phyloP scores from a whole-genome alignment of 768 basidiomycete genomes.

The Clathrus columnatus region DNA sequence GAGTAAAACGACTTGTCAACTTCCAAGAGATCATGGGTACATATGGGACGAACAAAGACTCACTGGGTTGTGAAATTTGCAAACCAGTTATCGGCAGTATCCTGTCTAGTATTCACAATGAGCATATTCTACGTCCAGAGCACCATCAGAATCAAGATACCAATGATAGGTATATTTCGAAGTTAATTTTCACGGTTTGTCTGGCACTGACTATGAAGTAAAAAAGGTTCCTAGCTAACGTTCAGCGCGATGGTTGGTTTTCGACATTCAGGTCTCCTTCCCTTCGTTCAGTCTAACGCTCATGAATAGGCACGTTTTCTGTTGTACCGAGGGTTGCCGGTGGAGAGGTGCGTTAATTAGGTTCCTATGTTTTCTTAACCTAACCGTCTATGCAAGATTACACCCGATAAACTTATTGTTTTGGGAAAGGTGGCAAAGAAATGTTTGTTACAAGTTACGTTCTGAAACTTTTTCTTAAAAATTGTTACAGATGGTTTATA shows the following conservation, averaged over 20 bases:
- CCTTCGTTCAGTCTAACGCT: neutral
- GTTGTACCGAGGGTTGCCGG: constrained; percentile 65
- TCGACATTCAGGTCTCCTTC: neutral
- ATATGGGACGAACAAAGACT: constrained; percentile 36
- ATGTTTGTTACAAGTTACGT: constrained; percentile 25
- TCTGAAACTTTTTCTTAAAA: neutral
- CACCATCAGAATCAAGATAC: constrained; percentile 69
- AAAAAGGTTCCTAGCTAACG: constrained; percentile 54
- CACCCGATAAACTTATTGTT: constrained; percentile 55
- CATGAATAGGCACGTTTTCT: constrained; percentile 44
- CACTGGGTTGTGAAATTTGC: constrained; percentile 65
- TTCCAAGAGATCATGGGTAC: constrained; percentile 45
- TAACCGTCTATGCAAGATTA: constrained; percentile 26
- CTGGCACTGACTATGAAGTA: neutral
- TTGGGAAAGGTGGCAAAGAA: constrained; percentile 61
- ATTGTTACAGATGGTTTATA: constrained; percentile 39
- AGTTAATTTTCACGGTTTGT: neutral
- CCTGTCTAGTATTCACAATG: constrained; percentile 48
- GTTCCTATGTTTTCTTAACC: neutral
- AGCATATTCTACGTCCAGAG: constrained; percentile 50
- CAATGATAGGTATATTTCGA: constrained; percentile 38
- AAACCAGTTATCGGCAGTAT: constrained; percentile 56
- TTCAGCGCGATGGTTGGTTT: constrained; percentile 49
- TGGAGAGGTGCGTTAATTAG: constrained; percentile 39
- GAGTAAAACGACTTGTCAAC: constrained; percentile 51